Conservation (phyloP, 257 asterid species). For the Henckelia pumila region DNA sequence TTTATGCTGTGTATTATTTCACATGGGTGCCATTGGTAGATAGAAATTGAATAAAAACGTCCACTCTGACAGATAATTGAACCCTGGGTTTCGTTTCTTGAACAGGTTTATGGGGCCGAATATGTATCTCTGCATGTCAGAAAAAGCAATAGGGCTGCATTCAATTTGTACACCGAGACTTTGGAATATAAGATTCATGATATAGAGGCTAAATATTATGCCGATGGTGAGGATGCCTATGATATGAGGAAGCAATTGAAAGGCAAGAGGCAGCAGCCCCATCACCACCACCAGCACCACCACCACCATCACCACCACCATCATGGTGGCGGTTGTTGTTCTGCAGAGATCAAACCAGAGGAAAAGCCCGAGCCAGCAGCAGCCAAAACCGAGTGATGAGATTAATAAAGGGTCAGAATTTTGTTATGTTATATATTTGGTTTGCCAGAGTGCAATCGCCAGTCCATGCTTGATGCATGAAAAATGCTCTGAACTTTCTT, state of each 20-base stretch:
- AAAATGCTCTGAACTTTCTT: background rate
- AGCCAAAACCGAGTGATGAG: conserved; percentile 35
- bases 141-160: conserved; percentile 90
- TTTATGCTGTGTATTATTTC: background rate
- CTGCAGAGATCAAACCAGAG: conserved; percentile 50
- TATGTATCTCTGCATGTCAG: conserved; percentile 95
- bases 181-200: conserved; percentile 89
- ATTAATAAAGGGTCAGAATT: conserved; percentile 12
- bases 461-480: background rate
- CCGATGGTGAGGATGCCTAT: conserved; percentile 99
- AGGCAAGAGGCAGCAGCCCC: conserved; percentile 60
- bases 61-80: conserved; percentile 2
- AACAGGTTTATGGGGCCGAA: conserved; percentile 84
- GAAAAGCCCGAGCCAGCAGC: conserved; percentile 43
- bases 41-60: background rate
- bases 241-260: conserved; percentile 93
- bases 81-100: conserved; percentile 21
- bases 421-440: conserved; percentile 20
- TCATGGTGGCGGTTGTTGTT: conserved; percentile 89
- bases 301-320: conserved; percentile 72
- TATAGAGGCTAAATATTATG: conserved; percentile 90
- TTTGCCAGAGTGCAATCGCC: conserved; percentile 16
- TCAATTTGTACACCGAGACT: conserved; percentile 81
- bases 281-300: conserved; percentile 64
- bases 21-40: background rate